Base-by-base conservation (phyloP, 768 basidiomycete genomes). In the Boletus fagicola region DNA sequence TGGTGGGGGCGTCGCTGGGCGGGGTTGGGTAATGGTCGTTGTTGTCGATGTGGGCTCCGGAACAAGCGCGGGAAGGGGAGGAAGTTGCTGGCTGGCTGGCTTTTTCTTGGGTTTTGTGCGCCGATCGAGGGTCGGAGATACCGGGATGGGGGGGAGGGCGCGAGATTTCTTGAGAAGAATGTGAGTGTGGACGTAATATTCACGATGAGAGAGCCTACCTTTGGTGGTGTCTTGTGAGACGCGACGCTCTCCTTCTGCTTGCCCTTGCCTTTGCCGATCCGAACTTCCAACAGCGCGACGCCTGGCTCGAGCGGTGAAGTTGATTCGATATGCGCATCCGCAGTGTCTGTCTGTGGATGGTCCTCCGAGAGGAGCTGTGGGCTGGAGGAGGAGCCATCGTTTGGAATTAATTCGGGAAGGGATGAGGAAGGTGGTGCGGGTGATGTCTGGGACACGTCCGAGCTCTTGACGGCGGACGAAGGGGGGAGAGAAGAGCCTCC, bases 321-420 rank as follows among this genome's bases (percentile, higher is more conserved):
- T 15, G 65, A 60, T 33, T 62, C 56, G 20, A 68, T 60, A 28
- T 50, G 61, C 5, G 43, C 53, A 24, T 70, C 61, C 1, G 44
- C 54, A 40, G 38, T n/a, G 33, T 65, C 54, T n/a, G 61, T 61
- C 47, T 64, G 62, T 2, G 50, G 48, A 30, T 68, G 54, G 22
- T 71, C 67, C 3, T 74, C 61, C 2, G 70, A 73, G 26, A 63
- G 68, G 26, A 72, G 68, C 15, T 80, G 80, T 2, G 86, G 85
- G 63, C 86, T 88, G 11, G 86, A 89, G 3, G 86, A 89, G 1
- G 87, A 86, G 62, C 79, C 83, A 40, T 75, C 68, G 65, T 83
- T 83, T 0, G 86, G 83, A 10, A 81, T 83, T 31, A 89, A 78
- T 49, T 79, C 83, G n/a, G 88, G 87, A 45, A 87, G 63, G 11